Evolutionary conservation across 2,329 filamentous ascomycete genomes (phyloP), one percentile per base, ranked within the genome.

Genomic region (Fusarium algeriense): DNA sequence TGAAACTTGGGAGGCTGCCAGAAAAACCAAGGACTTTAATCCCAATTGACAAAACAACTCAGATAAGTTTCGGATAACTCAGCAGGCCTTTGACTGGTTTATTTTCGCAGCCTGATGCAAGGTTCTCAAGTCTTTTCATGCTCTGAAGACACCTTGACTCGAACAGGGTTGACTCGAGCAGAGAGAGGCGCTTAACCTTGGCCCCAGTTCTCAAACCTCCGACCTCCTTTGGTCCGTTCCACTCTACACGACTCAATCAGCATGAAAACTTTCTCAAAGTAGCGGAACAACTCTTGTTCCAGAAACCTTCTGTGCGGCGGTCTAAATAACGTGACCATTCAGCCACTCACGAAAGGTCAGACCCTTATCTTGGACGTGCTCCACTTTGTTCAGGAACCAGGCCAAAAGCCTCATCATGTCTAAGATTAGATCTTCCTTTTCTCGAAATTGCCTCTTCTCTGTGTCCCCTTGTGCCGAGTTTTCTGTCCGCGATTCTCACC

Each of bases 321-420:
- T 35, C 63, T 59, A 38, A 67, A 59, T 55, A 73, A 67, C 68
- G 71, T 73, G 70, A 66, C 55, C 55, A 50, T 26, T 26, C 49
- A 64, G 52, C 62, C 63, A 69, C 37, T n/a, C 54, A 65, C 54
- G 38, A 60, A 58, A 56, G 48, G 53, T 34, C 41, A 48, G 60
- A 64, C 40, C 49, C 52, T 64, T 64, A 69, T 55, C 64, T 45
- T 28, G 28, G 15, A 38, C 26, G 32, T 40, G 38, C 60, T 61
- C 69, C 69, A 72, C 69, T 48, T 13, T 55, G 38, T 44, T 56
- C 55, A 71, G 69, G 68, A 63, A 71, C 69, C 20, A 38, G 37
- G 48, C 37, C 65, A 46, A 23, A 23, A 54, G 50, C 55, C 44
- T 54, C 46, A 65, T 30, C 48, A 52, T 52, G 48, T 59, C 32